phyloP scores from a whole-genome alignment of 441 rosid genomes.

The Erodium chrysanthum region DNA sequence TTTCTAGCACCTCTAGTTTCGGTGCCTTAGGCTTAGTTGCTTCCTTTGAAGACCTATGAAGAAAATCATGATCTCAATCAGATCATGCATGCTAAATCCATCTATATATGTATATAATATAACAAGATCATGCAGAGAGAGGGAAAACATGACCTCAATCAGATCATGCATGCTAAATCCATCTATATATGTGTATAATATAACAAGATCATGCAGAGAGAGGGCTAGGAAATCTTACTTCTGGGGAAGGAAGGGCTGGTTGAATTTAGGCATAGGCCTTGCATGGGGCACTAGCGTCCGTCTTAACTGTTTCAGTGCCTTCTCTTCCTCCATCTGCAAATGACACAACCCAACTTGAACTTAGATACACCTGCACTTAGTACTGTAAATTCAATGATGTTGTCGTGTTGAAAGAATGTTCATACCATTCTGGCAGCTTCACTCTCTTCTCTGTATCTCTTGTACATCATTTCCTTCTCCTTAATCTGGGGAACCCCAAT shows the following conservation, averaged over 20 bases:
- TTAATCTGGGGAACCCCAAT: constrained; percentile 34
- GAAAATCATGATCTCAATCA: not conserved
- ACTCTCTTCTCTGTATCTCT: constrained; percentile 87
- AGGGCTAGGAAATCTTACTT: constrained; percentile 33
- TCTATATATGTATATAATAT: too few species aligned
- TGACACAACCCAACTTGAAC: not conserved
- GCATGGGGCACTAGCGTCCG: constrained; percentile 88
- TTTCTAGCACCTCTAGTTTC: constrained; percentile 39
- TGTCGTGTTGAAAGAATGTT: too few species aligned
- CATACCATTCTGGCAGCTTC: constrained; percentile 76
- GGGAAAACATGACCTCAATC: too few species aligned
- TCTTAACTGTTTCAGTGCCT: constrained; percentile 74
- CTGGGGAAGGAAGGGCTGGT: constrained; percentile 74
- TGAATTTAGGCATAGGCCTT: constrained; percentile 81
- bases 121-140: too few species aligned
- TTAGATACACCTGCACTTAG: not conserved
- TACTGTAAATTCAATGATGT: too few species aligned
- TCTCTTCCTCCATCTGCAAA: constrained; percentile 75
- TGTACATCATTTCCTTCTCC: constrained; percentile 72
- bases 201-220: too few species aligned
- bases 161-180: too few species aligned
- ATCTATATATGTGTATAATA: too few species aligned
- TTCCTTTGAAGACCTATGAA: constrained; percentile 57
- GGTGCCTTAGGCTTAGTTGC: constrained; percentile 72
- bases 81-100: too few species aligned